These are phyloP conservation scores for Lojkania enalia DNA, from an alignment of 2,329 filamentous ascomycete species.

Conservation along the genomic window DNA sequence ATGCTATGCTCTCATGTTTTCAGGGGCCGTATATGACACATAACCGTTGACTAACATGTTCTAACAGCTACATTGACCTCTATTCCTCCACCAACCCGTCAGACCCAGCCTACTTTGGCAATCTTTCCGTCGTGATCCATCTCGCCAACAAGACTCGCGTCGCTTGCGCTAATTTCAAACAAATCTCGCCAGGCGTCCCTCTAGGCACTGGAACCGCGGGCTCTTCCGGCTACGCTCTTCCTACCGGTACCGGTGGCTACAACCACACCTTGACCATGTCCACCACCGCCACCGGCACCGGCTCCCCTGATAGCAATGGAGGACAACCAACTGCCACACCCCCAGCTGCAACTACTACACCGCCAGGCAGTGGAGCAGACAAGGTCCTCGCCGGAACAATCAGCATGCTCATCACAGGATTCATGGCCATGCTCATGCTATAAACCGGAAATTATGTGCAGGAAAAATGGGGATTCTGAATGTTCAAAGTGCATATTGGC, in stretches of 20 bases:
- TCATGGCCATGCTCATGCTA: not conserved
- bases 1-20: no score
- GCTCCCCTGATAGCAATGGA: not conserved
- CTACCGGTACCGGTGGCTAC: constrained; percentile 13
- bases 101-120: constrained; percentile 55
- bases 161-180: constrained; percentile 60
- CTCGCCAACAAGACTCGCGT: constrained; percentile 57
- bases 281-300: constrained; percentile 19
- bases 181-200: constrained; percentile 60
- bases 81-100: constrained; percentile 52
- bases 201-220: constrained; percentile 13
- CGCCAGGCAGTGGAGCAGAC: constrained; percentile 17
- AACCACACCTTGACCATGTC: constrained; percentile 17
- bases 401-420: constrained; percentile 18
- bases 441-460: constrained; percentile 2
- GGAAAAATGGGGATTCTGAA: no score
- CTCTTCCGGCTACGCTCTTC: constrained; percentile 20
- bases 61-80: constrained; percentile 48
- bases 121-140: constrained; percentile 60
- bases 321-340: constrained; percentile 17
- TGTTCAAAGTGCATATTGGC: constrained; percentile 23
- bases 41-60: no score
- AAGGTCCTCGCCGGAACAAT: constrained; percentile 11
- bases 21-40: no score
- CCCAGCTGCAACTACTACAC: constrained; percentile 15